Base-by-base conservation (phyloP, 805 yeast species). In the Candida yuanshanica region DNA sequence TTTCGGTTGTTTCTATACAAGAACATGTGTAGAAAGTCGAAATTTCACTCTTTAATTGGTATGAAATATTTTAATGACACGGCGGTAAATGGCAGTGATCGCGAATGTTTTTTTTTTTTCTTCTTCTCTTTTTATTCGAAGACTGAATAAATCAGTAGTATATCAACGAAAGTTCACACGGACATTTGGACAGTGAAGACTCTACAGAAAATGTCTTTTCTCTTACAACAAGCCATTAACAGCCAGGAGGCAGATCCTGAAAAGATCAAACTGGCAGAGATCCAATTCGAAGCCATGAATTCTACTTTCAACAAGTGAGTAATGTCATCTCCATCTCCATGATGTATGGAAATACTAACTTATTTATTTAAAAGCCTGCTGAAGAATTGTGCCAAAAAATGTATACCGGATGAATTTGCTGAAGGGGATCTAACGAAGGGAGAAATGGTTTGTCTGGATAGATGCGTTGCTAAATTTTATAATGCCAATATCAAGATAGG, bases 341-440 rank as follows among this genome's bases (percentile, higher is more conserved):
- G 23, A 7, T 20, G 5, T 33, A 9, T 11, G 22, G 20, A 21
- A 33, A 29, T n/a, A 36, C 45, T 52, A 52, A 54, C 38, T n/a
- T n/a, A 32, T 29, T 7, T 8, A 7, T 13, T 5, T 14, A 1
- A 12, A 52, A 69, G 74, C 33, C 70, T 90, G 49, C 66, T 84
- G 26, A 61, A 66, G 26, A 70, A 74, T 4, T 91, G 98, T 60
- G 69, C 73, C 17, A 53, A 62, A 43, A 93, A 93, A 62, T 93
- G 99, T 63, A 73, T 93, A 32, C 81, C 83, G n/a, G 76, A 70
- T n/a, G 85, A 82, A 48, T 90, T 84, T 63, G 86, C 87, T 13
- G 98, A 91, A 53, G 72, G 76, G 9, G 97, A 91, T 20, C 66
- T 90, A 41, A 79, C 77, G 48, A 88, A 89, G 54, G 97, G 96